Conservation (phyloP, 192 early-diverging fungal genomes). For the Entophlyctis luteolus region DNA sequence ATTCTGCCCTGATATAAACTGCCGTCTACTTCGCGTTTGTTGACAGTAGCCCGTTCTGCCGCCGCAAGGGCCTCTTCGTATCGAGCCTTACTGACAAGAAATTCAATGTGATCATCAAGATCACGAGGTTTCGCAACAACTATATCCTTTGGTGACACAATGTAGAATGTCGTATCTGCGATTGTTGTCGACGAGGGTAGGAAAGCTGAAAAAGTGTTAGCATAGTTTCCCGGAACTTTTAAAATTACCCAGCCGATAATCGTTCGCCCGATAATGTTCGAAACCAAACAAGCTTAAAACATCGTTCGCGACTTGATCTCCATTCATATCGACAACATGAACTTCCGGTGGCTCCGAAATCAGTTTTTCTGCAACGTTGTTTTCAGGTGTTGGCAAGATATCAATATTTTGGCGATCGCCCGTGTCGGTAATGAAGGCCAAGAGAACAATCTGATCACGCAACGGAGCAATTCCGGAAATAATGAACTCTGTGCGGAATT, state of each 20-base stretch:
- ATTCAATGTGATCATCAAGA: constrained; percentile 87
- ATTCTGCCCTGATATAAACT: constrained; percentile 34
- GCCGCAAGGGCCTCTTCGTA: constrained; percentile 78
- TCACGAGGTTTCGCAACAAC: constrained; percentile 85
- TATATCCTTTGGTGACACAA: constrained; percentile 92
- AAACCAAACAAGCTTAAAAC: constrained; percentile 81
- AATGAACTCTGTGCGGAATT: constrained; percentile 74
- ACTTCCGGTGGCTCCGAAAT: constrained; percentile 77
- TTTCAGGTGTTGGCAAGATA: constrained; percentile 13
- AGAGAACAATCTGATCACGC: constrained; percentile 61
- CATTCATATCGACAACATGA: constrained; percentile 75
- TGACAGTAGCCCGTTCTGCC: constrained; percentile 46
- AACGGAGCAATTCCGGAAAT: constrained; percentile 87
- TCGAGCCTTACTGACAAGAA: constrained; percentile 74
- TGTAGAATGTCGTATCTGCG: constrained; percentile 78
- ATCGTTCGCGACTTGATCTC: constrained; percentile 85
- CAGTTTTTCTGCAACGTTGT: not conserved
- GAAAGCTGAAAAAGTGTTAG: constrained; percentile 3
- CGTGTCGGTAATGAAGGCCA: constrained; percentile 64
- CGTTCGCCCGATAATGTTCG: constrained; percentile 85
- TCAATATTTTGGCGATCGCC: constrained; percentile 55
- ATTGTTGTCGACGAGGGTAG: constrained; percentile 19
- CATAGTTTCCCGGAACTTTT: not conserved
- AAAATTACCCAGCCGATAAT: constrained; percentile 74
- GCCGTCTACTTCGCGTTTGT: constrained; percentile 27